Percentiles rank a stretch among this genome's conserved stretches.
Evolutionary conservation across 495 filamentous ascomycete species (phyloP).

Genomic region (Xylaria cubensis): DNA sequence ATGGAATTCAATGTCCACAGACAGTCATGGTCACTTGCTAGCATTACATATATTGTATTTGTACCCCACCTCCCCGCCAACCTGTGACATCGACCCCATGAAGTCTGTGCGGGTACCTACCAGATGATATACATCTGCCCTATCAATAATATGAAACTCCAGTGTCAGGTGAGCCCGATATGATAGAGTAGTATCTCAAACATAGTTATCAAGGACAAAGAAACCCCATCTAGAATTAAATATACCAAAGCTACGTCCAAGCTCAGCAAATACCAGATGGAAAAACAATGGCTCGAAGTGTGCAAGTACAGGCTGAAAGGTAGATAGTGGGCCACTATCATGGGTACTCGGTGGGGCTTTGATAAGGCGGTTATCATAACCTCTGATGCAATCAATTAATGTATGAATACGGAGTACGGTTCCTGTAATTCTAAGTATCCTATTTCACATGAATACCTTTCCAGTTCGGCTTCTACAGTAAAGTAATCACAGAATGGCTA

Average conservation of each 20-base stretch:
- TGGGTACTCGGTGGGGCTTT: neutral
- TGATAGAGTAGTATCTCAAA: neutral
- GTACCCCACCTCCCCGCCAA: conserved; percentile 21
- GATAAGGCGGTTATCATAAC: neutral
- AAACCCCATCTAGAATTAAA: neutral
- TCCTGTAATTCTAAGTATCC: neutral
- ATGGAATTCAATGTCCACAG: neutral
- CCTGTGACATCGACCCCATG: conserved; percentile 17
- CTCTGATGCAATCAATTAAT: conserved; percentile 23
- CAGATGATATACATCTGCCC: neutral
- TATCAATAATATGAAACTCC: neutral
- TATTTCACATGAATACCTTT: neutral
- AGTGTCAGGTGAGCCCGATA: neutral
- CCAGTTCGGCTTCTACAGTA: neutral
- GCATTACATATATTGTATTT: neutral
- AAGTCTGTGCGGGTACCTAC: conserved; percentile 2
- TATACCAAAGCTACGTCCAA: neutral
- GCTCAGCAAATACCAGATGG: neutral
- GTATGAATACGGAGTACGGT: neutral
- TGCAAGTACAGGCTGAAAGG: neutral
- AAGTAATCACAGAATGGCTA: neutral
- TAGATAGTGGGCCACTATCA: neutral
- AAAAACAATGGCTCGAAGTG: neutral
- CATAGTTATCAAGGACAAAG: neutral
- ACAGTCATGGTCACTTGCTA: neutral